Evolutionary conservation across 306 rosid genomes (phyloP), one percentile per base, ranked within the genome.

Genomic region (Rubus idaeus): DNA sequence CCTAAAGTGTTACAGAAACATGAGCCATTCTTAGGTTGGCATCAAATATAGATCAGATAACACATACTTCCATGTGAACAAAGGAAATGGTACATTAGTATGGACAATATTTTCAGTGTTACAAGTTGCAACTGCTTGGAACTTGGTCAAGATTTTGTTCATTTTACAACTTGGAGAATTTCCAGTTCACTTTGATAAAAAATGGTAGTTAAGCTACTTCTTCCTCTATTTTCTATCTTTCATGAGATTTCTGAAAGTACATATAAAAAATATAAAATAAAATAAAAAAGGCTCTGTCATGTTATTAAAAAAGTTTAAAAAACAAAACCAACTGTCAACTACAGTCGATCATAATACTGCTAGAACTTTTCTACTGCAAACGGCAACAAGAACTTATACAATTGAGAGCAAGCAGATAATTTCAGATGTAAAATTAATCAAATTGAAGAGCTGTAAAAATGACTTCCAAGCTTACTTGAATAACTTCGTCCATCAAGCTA

Each of bases 401-500:
- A 37, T 11, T 50, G 30, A 16, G 14, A 26, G 17, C 30, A 10
- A 17, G 49, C 9, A 0, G 37, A 18, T 3, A 10, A n/a, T 53
- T 12, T 8, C 26, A n/a, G 39, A n/a, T n/a, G 37, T 18, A 52
- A 71, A 13, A 14, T 20, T 9, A 12, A n/a, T n/a, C 35, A 30
- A 30, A 30, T 37, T 49, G 55, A 20, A 14, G 35, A 30, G 35
- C 42, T 50, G 6, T 30, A 51, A 41, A 6, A 51, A 77, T 37
- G 17, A 50, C 26, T 57, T 42, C 13, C 11, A 53, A 68, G 73
- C 79, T 68, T 68, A 89, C 98, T 87, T 83, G 89, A 78, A 94
- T 18, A 75, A 91, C 81, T 87, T 90, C 97, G 47, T 94, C 90
- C 13, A 90, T 87, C 53, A 94, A 4, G 52, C 81, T 77, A 61